A percentile compares a stretch with the other conserved stretches of the same genome.
Evolutionary conservation across 495 filamentous ascomycete species (phyloP).

Genomic region (Ascodesmis nigricans): DNA sequence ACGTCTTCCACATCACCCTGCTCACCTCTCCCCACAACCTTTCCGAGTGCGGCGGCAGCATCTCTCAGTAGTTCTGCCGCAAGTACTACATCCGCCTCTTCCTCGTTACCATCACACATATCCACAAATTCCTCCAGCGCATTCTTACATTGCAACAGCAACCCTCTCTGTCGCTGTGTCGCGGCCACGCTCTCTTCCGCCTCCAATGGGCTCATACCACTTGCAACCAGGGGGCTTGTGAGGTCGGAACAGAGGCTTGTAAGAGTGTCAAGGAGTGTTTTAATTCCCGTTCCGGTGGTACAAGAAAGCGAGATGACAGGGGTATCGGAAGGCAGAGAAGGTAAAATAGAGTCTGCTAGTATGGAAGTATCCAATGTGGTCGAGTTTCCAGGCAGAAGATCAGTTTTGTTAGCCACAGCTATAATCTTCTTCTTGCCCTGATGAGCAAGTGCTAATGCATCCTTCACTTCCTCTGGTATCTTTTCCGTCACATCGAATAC

Average conservation of each 20-base stretch:
- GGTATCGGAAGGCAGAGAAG: no score
- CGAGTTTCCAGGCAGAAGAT: constrained; percentile 35
- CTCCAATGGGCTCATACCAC: constrained; percentile 23
- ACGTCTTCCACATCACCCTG: constrained; percentile 90
- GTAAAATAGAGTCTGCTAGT: no score
- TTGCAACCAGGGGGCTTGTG: constrained; percentile 34
- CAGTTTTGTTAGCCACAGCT: constrained; percentile 66
- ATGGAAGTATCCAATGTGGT: no score
- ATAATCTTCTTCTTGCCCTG: constrained; percentile 37
- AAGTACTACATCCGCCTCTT: constrained; percentile 57
- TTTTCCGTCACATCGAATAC: constrained; percentile 45
- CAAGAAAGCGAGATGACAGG: no score
- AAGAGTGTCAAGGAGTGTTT: constrained; percentile 42
- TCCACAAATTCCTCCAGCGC: constrained; percentile 50
- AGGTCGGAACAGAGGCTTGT: constrained; percentile 47
- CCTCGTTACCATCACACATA: constrained; percentile 22
- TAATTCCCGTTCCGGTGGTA: constrained; percentile 32
- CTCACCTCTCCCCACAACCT: constrained; percentile 72
- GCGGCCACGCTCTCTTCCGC: constrained; percentile 73
- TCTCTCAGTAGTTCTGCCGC: constrained; percentile 77
- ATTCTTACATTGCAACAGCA: constrained; percentile 46
- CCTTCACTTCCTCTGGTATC: constrained; percentile 36
- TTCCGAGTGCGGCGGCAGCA: constrained; percentile 57
- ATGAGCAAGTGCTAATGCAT: constrained; percentile 33
- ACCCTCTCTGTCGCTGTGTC: constrained; percentile 65